phyloP scores from a whole-genome alignment of 2,329 filamentous ascomycete genomes.

The Pestalotiopsis sp. region DNA sequence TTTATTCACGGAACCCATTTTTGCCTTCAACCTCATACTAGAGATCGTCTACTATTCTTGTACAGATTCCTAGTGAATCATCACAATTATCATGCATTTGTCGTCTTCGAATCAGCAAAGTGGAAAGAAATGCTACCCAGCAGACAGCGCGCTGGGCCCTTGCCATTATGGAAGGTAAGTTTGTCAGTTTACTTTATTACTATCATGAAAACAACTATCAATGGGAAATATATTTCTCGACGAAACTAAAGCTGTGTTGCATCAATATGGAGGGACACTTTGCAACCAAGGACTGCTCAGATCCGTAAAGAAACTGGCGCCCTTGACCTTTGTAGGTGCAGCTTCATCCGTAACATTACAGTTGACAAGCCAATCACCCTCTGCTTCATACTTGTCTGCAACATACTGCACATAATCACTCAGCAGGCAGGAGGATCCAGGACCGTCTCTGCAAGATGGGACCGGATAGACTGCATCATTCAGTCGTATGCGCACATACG shows the following conservation, averaged over 20 bases:
- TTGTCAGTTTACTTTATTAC: too few relatives aligned
- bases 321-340: slow-evolving; percentile 40
- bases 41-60: too few relatives aligned
- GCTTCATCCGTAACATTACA: slow-evolving; percentile 44
- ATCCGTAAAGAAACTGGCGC: slow-evolving; percentile 51
- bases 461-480: slow-evolving; percentile 66
- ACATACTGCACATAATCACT: slow-evolving; percentile 46
- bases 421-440: slow-evolving; percentile 53
- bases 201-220: too few relatives aligned
- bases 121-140: too few relatives aligned
- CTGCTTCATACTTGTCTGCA: slow-evolving; percentile 41
- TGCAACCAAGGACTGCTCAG: slow-evolving; percentile 38
- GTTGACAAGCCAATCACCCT: slow-evolving; percentile 49
- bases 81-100: too few relatives aligned
- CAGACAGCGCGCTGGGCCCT: too few relatives aligned
- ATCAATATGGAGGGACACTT: slow-evolving; percentile 19
- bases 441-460: slow-evolving; percentile 53
- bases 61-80: too few relatives aligned
- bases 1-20: background rate
- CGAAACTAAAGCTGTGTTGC: background rate
- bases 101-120: too few relatives aligned
- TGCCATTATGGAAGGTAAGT: too few relatives aligned
- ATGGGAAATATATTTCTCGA: background rate
- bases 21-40: too few relatives aligned
- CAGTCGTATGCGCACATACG: slow-evolving; percentile 56